Conservation (phyloP, 805 yeast species). For the Teunomyces panamensis region DNA sequence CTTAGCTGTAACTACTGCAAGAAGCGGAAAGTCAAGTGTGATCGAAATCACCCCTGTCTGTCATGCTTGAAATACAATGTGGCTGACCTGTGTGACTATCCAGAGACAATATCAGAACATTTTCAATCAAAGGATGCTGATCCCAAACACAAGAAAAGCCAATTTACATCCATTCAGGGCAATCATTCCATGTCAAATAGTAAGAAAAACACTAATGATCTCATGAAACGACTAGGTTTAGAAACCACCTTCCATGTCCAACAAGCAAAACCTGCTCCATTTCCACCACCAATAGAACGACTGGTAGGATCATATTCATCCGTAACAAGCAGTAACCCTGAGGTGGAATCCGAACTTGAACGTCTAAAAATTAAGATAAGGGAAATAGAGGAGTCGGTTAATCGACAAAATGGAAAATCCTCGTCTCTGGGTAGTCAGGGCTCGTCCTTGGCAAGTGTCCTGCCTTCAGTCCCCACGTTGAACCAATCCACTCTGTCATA, state of each 20-base stretch:
- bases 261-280: not conserved
- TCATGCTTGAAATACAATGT: slow-evolving; percentile 28
- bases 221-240: not conserved
- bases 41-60: slow-evolving; percentile 33
- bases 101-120: slow-evolving; percentile 12
- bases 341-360: slow-evolving; percentile 21
- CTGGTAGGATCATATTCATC: not conserved
- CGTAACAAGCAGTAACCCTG: not conserved
- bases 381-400: slow-evolving; percentile 41
- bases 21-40: slow-evolving; percentile 37
- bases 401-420: not conserved
- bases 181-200: not conserved
- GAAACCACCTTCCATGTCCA: slow-evolving; percentile 1
- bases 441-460: not conserved
- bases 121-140: not conserved
- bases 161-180: not conserved
- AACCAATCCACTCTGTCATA: not conserved
- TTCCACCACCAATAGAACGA: not conserved
- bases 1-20: slow-evolving; percentile 36
- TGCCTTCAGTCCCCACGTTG: not conserved
- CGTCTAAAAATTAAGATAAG: slow-evolving; percentile 38
- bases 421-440: not conserved
- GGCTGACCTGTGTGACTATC: slow-evolving; percentile 22
- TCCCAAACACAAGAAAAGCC: not conserved
- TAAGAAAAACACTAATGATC: not conserved